Evolutionary conservation across 768 basidiomycete species (phyloP), one percentile per base, ranked within the genome.

Genomic region (Auriscalpium vulgare): DNA sequence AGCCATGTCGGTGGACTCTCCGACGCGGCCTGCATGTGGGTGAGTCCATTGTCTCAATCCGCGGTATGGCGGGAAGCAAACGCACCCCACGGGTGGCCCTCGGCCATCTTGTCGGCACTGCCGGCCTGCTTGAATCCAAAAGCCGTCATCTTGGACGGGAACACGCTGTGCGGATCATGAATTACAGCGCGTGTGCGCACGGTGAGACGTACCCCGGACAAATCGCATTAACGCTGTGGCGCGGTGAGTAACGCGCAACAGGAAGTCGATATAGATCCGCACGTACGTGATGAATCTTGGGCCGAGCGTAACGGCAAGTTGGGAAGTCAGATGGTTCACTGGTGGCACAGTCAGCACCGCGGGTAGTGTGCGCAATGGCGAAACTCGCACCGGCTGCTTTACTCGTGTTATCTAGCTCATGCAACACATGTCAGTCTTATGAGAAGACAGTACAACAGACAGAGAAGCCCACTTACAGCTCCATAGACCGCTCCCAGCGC

Each of bases 61-160:
- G 5, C 29, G 29, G 29, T 7, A 29, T 29, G 29, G 29, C 51
- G 45, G 35, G 17, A 47, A 47, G 51, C 51, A 8, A 10, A 51
- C 45, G 59, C 62, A 83, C 88, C 86, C 64, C 82, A 83, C 21
- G 88, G 88, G 57, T 90, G 87, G 16, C 62, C 65, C 1, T 73
- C 65, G 40, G 73, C 74, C 56, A 88, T 77, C 8, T 63, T 70
- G 21, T 79, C 47, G 8, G 47, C 77, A 56, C 80, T 79, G 8
- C 85, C 84, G 3, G 69, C 69, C 2, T 66, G 74, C 61, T 81
- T 79, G 60, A 89, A 71, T 3, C 82, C 85, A 50, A 74, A 89
- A 0, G 86, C 81, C 1, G 90, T 91, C 89, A 93, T 91, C 72
- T 86, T 90, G 47, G 85, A 87, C 0, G 87, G 88, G 72, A 88